A percentile compares a stretch with the other conserved stretches of the same genome.
Evolutionary conservation across 23 red algal species (phyloP).

Genomic region (Gracilaria domingensis): DNA sequence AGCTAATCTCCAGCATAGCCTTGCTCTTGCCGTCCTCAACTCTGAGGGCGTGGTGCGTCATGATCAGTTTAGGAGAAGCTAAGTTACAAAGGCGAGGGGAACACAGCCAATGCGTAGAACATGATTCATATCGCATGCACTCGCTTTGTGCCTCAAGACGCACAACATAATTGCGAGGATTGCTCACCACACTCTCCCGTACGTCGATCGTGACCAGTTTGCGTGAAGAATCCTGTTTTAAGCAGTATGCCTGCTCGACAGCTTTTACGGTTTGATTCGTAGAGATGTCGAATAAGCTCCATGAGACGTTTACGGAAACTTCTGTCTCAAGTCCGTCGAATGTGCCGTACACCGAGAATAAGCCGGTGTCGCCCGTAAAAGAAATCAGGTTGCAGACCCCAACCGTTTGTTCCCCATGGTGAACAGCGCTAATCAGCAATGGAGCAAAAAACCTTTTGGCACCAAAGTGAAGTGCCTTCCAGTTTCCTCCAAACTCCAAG

Average conservation of each 20-base stretch:
- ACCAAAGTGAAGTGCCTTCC: constrained; percentile 55
- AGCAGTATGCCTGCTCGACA: neutral
- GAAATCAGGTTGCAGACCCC: constrained; percentile 35
- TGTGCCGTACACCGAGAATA: constrained; percentile 13
- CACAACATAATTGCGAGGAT: constrained; percentile 19
- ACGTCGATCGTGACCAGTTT: constrained; percentile 3
- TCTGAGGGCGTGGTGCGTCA: neutral
- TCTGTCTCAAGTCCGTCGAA: constrained; percentile 11
- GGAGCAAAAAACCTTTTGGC: constrained; percentile 39
- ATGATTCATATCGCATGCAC: neutral
- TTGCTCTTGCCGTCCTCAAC: neutral
- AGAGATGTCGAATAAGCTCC: neutral
- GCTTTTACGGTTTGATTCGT: neutral
- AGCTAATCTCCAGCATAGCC: neutral
- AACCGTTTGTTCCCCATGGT: constrained; percentile 41
- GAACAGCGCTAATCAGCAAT: constrained; percentile 39
- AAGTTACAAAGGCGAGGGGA: constrained; percentile 24
- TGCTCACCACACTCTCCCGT: neutral
- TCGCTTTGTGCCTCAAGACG: neutral
- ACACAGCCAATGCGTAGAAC: constrained; percentile 21
- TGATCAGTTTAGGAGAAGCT: neutral
- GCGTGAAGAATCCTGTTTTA: constrained; percentile 33
- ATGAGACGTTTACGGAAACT: neutral
- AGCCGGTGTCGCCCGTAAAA: neutral
- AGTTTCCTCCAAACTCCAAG: constrained; percentile 54